Percentiles rank a stretch among this genome's conserved stretches.
phyloP scores from a whole-genome alignment of 73 alveolate species.

The Paramecium biaurelia region DNA sequence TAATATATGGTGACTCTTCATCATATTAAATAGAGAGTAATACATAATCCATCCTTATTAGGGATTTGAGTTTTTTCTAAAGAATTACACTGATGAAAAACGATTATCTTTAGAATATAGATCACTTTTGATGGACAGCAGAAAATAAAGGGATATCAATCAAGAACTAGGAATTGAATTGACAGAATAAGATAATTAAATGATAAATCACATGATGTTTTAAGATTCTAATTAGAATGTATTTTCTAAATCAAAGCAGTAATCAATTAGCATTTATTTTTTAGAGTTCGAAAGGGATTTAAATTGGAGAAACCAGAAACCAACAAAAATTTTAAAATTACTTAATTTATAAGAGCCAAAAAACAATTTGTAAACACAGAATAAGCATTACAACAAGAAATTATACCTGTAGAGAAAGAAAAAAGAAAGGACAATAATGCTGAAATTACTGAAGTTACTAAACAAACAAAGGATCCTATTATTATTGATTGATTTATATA shows the following conservation, averaged over 20 bases:
- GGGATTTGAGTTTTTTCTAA: conserved; percentile 60
- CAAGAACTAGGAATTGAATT: not conserved
- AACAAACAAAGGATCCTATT: not conserved
- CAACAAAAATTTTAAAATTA: not conserved
- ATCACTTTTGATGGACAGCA: not conserved
- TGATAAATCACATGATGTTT: not conserved
- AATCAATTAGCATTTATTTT: not conserved
- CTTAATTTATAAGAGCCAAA: conserved; percentile 1
- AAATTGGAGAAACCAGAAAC: not conserved
- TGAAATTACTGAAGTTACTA: not conserved
- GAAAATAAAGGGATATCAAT: not conserved
- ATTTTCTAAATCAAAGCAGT: not conserved
- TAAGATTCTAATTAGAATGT: not conserved
- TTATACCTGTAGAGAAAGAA: not conserved
- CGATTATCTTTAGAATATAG: conserved; percentile 2
- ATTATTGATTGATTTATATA: not conserved
- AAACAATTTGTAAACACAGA: not conserved
- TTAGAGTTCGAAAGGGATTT: not conserved
- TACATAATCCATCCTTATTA: not conserved
- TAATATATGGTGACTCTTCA: conserved; percentile 8
- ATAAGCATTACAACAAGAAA: not conserved
- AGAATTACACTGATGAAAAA: conserved; percentile 53
- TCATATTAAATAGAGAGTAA: not conserved
- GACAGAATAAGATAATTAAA: not conserved
- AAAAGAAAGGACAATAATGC: not conserved